Conservation (phyloP, 352 stramenopile genomes). For the Phytophthora niederhauseri region DNA sequence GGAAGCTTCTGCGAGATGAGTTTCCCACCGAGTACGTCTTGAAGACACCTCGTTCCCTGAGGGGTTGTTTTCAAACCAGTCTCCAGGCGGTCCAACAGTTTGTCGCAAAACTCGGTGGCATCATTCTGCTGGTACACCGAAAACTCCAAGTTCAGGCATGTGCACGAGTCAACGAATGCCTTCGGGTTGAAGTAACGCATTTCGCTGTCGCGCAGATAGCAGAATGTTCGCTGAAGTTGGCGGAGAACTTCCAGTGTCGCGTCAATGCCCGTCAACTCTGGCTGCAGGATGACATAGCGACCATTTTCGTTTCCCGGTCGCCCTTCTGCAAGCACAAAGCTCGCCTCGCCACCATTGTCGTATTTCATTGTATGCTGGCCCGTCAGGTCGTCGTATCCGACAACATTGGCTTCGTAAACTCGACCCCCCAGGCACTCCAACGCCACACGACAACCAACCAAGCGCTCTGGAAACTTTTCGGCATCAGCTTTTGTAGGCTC, state of each 20-base stretch:
- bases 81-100: constrained; percentile 98
- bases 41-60: constrained; percentile 78
- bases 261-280: constrained; percentile 76
- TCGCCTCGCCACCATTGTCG: constrained; percentile 89
- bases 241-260: constrained; percentile 89
- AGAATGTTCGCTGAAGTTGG: constrained; percentile 92
- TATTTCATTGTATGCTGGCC: constrained; percentile 84
- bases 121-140: constrained; percentile 99
- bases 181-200: constrained; percentile 88
- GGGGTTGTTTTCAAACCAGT: constrained; percentile 93
- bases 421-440: constrained; percentile 94
- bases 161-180: constrained; percentile 91
- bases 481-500: constrained; percentile 91
- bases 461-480: constrained; percentile 75
- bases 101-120: constrained; percentile 99
- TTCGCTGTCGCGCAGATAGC: constrained; percentile 85
- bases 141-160: constrained; percentile 91
- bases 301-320: constrained; percentile 97
- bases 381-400: constrained; percentile 84
- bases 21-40: constrained; percentile 79
- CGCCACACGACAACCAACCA: constrained; percentile 86
- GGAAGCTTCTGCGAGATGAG: constrained; percentile 92
- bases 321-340: constrained; percentile 92
- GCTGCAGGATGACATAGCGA: constrained; percentile 88
- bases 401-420: constrained; percentile 94